Base-by-base conservation (phyloP, 208 protist species). In the Trypanosoma theileri region DNA sequence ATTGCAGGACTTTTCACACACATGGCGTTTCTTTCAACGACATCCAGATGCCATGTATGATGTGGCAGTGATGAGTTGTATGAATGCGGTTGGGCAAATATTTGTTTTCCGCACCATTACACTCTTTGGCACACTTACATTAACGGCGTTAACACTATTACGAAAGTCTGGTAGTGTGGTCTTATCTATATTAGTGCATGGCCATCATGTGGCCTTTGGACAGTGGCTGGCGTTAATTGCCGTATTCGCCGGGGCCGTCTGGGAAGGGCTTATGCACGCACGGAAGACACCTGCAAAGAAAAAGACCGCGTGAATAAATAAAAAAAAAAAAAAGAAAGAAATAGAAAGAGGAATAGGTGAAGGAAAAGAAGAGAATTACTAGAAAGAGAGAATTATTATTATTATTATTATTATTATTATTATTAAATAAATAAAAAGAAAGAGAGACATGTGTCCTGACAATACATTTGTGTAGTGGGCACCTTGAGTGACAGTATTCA, bases 61-160 rank as follows among this genome's bases (percentile, higher is more conserved):
- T 69, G 69, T 95, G 31, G 13, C 77, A 12, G 66, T 85, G 26
- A 79, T 95, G 76, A 84, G 85, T 51, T 21, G 84, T 14, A 67
- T 92, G 21, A 90, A 87, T 75, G 86, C 81, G 0, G 17, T 85
- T 13, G 90, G 90, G 11, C 90, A 95, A 61, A 57, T 92, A 13
- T 95, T 95, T 66, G 81, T 95, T 40, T 95, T 92, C 57, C 80
- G 73, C 52, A 89, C 85, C 42, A 89, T 95, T 71, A 78, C 75
- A 45, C 56, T 89, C 31, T 95, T 95, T 66, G 90, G 90, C 8
- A 80, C 79, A 11, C 74, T 95, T 14, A 84, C 90, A 31, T 51
- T 95, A 57, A 92, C 84, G 0, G 82, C 87, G 17, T 84, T 95
- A 74, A 95, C 90, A 41, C 66, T 95, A 31, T 70, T 91, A 50